Percentiles rank a stretch among this genome's conserved stretches.
These are phyloP conservation scores for Naematelia aurantialba DNA, from an alignment of 768 basidiomycete species.

Conservation along the genomic window DNA sequence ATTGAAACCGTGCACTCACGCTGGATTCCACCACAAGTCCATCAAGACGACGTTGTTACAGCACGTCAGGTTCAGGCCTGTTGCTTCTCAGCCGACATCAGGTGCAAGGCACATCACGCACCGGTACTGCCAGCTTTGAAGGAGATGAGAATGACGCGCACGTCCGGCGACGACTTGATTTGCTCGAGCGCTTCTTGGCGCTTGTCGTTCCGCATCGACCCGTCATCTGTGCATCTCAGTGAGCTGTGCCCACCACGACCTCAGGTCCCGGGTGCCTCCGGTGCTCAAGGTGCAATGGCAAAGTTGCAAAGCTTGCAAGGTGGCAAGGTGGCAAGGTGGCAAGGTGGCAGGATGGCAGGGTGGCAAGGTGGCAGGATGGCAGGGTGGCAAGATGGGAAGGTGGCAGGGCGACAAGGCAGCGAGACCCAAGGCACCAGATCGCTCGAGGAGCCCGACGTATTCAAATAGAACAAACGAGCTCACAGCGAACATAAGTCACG, in stretches of 20 bases:
- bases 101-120: slow-evolving; percentile 35
- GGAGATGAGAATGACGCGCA: slow-evolving; percentile 81
- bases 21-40: slow-evolving; percentile 77
- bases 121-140: slow-evolving; percentile 96
- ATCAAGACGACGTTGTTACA: slow-evolving; percentile 93
- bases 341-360: too few species aligned
- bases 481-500: slow-evolving; percentile 78
- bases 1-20: slow-evolving; percentile 14
- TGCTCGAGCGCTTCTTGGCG: slow-evolving; percentile 70
- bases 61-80: slow-evolving; percentile 81
- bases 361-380: too few species aligned
- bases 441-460: too few species aligned
- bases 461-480: slow-evolving; percentile 53
- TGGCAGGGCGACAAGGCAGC: too few species aligned
- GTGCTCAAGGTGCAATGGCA: too few species aligned
- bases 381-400: too few species aligned
- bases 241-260: too few species aligned
- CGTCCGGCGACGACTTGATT: slow-evolving; percentile 62
- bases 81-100: not conserved
- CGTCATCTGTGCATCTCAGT: slow-evolving; percentile 92
- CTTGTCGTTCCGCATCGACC: slow-evolving; percentile 71
- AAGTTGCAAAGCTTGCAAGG: too few species aligned
- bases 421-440: too few species aligned
- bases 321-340: too few species aligned
- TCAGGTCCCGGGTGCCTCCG: too few species aligned